A percentile compares a stretch with the other conserved stretches of the same genome.
Conservation (phyloP, 306 rosid species). For the Sechiopsis laciniata region DNA sequence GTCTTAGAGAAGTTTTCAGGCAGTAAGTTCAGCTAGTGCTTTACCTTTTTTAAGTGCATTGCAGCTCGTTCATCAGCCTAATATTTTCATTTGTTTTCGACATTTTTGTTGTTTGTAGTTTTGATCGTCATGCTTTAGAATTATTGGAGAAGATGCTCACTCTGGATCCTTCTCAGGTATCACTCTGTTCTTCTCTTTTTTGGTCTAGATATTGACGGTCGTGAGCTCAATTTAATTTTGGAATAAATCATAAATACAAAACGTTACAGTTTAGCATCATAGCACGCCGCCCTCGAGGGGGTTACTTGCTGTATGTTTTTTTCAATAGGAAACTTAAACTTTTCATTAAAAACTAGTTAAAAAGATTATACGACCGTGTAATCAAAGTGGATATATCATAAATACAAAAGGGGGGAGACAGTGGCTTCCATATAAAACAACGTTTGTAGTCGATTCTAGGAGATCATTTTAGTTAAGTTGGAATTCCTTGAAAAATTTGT, state of each 20-base stretch:
- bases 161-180: slow-evolving; percentile 50
- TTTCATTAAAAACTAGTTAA: too few relatives aligned
- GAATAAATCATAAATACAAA: neutral
- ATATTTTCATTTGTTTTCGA: neutral
- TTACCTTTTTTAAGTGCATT: neutral
- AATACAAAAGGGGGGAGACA: too few relatives aligned
- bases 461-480: too few relatives aligned
- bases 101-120: slow-evolving; percentile 27
- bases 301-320: neutral
- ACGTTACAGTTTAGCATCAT: neutral
- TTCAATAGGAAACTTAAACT: too few relatives aligned
- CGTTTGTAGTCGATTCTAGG: too few relatives aligned
- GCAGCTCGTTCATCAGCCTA: neutral
- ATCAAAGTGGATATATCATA: too few relatives aligned
- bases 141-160: slow-evolving; percentile 45
- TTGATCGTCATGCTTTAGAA: slow-evolving; percentile 51
- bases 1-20: slow-evolving; percentile 42
- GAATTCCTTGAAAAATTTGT: too few relatives aligned
- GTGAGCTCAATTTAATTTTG: neutral
- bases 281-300: neutral
- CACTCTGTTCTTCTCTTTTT: neutral
- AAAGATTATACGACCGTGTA: too few relatives aligned
- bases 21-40: slow-evolving; percentile 33
- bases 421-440: too few relatives aligned
- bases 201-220: neutral